phyloP scores from a whole-genome alignment of 83 land plant species.

The Isoetes engelmannii region DNA sequence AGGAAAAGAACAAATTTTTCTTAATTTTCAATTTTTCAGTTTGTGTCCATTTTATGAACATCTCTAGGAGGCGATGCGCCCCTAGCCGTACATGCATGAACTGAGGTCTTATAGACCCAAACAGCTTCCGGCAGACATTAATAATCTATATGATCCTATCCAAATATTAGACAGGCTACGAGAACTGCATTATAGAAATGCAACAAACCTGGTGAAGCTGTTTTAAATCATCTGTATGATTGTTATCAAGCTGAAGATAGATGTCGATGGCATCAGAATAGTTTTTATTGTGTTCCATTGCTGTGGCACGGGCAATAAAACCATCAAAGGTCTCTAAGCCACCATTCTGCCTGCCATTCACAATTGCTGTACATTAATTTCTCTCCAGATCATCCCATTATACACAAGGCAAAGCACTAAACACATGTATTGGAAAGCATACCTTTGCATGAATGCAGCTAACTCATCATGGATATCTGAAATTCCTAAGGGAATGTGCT shows the following conservation, averaged over 20 bases:
- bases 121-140: no score
- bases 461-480: slow-evolving; percentile 26
- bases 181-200: neutral
- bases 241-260: slow-evolving; percentile 30
- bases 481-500: slow-evolving; percentile 16
- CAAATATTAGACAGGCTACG: no score
- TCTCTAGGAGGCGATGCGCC: no score
- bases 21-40: no score
- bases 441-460: slow-evolving; percentile 35
- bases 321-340: slow-evolving; percentile 28
- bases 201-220: slow-evolving; percentile 28
- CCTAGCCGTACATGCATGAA: no score
- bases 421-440: slow-evolving; percentile 2
- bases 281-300: slow-evolving; percentile 27
- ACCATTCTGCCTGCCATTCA: slow-evolving; percentile 20
- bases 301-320: slow-evolving; percentile 18
- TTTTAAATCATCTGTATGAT: slow-evolving; percentile 18
- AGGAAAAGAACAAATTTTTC: no score
- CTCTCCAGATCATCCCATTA: neutral
- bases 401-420: no score
- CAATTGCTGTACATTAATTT: neutral
- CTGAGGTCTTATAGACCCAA: no score
- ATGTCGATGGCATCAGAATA: slow-evolving; percentile 29
- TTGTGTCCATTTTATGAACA: no score
- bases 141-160: no score